These are phyloP conservation scores for Halophytophthora batemanensis DNA, from an alignment of 352 stramenopile species.

Conservation along the genomic window DNA sequence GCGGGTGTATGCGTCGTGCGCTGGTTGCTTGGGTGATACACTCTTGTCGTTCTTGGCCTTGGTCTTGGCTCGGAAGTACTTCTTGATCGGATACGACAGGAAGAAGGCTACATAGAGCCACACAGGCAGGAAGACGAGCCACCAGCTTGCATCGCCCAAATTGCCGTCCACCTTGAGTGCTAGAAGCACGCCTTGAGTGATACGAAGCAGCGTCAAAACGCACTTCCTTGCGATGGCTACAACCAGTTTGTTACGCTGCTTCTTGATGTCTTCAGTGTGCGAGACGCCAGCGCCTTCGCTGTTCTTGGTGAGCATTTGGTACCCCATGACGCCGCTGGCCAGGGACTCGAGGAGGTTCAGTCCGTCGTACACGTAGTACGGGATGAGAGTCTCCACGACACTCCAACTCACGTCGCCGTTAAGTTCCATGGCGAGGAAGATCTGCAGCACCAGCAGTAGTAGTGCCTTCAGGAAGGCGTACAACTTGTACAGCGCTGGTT, in stretches of 20 bases:
- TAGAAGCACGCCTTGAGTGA: slow-evolving; percentile 63
- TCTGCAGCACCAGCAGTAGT: slow-evolving; percentile 69
- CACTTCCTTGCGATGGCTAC: slow-evolving; percentile 33
- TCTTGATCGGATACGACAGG: slow-evolving; percentile 44
- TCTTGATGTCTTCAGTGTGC: slow-evolving; percentile 67
- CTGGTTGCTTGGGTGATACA: slow-evolving; percentile 29
- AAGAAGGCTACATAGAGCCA: slow-evolving; percentile 76
- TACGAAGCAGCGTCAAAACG: slow-evolving; percentile 44
- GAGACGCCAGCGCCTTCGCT: slow-evolving; percentile 70
- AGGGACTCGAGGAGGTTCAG: slow-evolving; percentile 71
- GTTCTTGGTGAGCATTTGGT: slow-evolving; percentile 69
- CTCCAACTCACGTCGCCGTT: slow-evolving; percentile 68
- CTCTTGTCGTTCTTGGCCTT: slow-evolving; percentile 36
- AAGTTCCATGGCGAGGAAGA: slow-evolving; percentile 82
- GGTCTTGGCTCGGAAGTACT: slow-evolving; percentile 47
- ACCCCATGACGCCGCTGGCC: slow-evolving; percentile 51
- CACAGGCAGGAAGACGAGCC: slow-evolving; percentile 74
- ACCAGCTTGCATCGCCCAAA: slow-evolving; percentile 62
- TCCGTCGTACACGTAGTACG: slow-evolving; percentile 78
- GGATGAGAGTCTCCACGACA: slow-evolving; percentile 60
- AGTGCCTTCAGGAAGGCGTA: slow-evolving; percentile 58
- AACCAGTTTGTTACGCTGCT: slow-evolving; percentile 46
- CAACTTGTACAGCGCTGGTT: slow-evolving; percentile 24
- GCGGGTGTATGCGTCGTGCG: slow-evolving; percentile 73
- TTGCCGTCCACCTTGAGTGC: slow-evolving; percentile 65